phyloP scores from a whole-genome alignment of 2,329 filamentous ascomycete species.

The Hirsutella thompsonii region DNA sequence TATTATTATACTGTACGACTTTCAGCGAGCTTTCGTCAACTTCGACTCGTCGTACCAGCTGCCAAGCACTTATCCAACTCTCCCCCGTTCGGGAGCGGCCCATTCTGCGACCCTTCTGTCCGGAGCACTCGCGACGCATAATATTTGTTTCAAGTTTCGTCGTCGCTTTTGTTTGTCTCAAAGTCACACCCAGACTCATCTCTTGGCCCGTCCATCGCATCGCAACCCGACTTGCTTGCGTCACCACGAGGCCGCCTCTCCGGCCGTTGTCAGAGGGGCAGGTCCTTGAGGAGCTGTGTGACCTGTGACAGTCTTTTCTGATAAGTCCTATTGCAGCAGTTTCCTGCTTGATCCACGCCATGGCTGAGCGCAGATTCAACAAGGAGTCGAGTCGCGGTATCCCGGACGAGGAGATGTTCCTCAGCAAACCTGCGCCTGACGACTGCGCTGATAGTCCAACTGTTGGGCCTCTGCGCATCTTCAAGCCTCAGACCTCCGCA shows the following conservation, averaged over 20 bases:
- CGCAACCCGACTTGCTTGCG: background rate
- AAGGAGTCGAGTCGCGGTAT: conserved; percentile 49
- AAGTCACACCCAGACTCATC: background rate
- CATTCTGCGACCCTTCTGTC: background rate
- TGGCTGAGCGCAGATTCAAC: conserved; percentile 11
- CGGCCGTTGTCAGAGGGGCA: background rate
- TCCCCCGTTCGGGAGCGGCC: background rate
- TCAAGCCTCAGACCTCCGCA: conserved; percentile 59
- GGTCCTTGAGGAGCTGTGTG: too few relatives aligned
- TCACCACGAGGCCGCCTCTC: background rate
- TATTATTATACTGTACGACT: too few relatives aligned
- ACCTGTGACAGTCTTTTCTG: too few relatives aligned
- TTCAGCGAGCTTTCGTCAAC: background rate
- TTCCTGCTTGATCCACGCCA: conserved; percentile 2
- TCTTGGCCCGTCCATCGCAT: background rate
- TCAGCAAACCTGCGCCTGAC: conserved; percentile 41
- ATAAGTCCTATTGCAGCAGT: too few relatives aligned
- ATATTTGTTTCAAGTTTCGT: too few relatives aligned
- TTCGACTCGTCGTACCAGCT: background rate
- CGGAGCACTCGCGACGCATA: background rate
- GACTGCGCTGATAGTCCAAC: conserved; percentile 58
- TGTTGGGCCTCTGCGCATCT: conserved; percentile 73
- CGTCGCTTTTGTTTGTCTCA: background rate
- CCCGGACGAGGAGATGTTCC: conserved; percentile 74
- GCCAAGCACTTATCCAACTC: background rate